Evolutionary conservation across 495 filamentous ascomycete species (phyloP), one percentile per base, ranked within the genome.

Genomic region (Pseudomonodictys pantanalensis): DNA sequence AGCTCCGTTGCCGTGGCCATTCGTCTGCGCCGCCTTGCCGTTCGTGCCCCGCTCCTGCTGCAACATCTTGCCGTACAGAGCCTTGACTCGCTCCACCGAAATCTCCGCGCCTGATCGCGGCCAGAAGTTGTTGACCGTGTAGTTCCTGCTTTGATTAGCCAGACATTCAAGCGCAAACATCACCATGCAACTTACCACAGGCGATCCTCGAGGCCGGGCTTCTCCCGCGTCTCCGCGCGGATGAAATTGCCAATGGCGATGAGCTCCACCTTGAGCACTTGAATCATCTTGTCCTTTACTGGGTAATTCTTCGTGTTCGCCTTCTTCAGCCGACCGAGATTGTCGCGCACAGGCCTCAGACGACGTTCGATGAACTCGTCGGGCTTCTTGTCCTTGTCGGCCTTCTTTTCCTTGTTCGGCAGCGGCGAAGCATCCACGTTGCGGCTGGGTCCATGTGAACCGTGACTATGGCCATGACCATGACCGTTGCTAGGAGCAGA

Each of bases 251-350:
- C 81, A 61, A 83, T 78, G 0, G 65, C 71, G 2, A 78, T 63
- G 35, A 83, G 73, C 42, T 76, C 72, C 28, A 68, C 58, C 55
- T 77, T 80, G 62, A 84, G 70, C n/a, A 80, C 73, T 35, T 71
- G 72, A 20, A 86, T 81, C 12, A 86, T 77, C 52, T 79, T 77
- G 29, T 78, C 73, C 62, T 84, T 81, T 41, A 78, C 79, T 32
- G 82, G 84, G 44, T 85, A 79, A 41, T 81, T 79, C 58, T 83
- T 82, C 56, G 82, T 86, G 0, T 82, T 88, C n/a, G 86, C 83
- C 46, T 73, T 73, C 17, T 77, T 72, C 2, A 90, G 78, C 30
- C 75, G 75, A 48, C 78, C 78, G 6, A 91, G 71, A 55, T 81
- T 84, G 10, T 79, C 75, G 47, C 75, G 77, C 43, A 86, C 80